These are phyloP conservation scores for Pestalotiopsis sp. DNA, from an alignment of 2,329 filamentous ascomycete species.

Conservation along the genomic window DNA sequence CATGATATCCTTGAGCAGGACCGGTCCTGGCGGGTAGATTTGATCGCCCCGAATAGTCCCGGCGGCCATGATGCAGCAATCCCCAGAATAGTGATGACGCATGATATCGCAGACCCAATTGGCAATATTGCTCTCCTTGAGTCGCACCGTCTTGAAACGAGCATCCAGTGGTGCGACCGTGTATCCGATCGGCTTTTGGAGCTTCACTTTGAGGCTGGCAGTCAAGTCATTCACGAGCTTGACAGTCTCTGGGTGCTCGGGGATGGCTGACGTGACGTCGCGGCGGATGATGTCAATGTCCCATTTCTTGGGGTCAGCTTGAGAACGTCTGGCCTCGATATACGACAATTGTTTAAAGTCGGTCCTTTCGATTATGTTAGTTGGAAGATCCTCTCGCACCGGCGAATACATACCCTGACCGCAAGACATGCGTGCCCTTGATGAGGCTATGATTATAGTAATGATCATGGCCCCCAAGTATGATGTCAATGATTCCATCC, in stretches of 20 bases:
- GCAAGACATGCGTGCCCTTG: constrained; percentile 80
- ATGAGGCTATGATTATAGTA: constrained; percentile 79
- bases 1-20: constrained; percentile 80
- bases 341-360: constrained; percentile 95
- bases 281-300: constrained; percentile 76
- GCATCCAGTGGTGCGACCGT: constrained; percentile 82
- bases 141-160: constrained; percentile 80
- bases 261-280: constrained; percentile 71
- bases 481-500: constrained; percentile 76
- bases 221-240: constrained; percentile 70
- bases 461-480: constrained; percentile 89
- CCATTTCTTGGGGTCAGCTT: constrained; percentile 57
- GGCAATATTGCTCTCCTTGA: constrained; percentile 78
- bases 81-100: constrained; percentile 77
- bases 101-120: constrained; percentile 94
- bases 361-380: constrained; percentile 45
- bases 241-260: constrained; percentile 62
- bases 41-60: constrained; percentile 89
- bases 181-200: constrained; percentile 83
- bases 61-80: constrained; percentile 82
- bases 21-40: constrained; percentile 79
- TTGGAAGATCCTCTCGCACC: neutral
- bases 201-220: constrained; percentile 70
- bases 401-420: constrained; percentile 54
- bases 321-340: constrained; percentile 69